phyloP scores from a whole-genome alignment of 495 filamentous ascomycete genomes.

The Hyaloscypha bicolor region DNA sequence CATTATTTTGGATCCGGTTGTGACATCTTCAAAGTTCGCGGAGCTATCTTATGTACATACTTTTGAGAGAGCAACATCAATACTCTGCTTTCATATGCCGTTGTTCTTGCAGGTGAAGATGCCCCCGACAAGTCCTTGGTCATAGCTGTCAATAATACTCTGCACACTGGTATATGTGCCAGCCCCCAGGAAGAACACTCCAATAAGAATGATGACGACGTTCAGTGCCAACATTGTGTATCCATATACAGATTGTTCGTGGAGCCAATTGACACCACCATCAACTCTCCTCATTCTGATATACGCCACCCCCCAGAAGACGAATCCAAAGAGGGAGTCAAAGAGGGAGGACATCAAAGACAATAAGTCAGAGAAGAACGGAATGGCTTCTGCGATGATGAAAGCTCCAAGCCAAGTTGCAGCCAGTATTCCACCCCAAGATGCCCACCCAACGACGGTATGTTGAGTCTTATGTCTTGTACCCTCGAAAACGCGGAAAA shows the following conservation, averaged over 20 bases:
- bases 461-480: slow-evolving; percentile 75
- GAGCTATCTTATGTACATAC: neutral
- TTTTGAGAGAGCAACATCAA: neutral
- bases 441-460: slow-evolving; percentile 78
- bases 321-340: slow-evolving; percentile 92
- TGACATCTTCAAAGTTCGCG: neutral
- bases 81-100: slow-evolving; percentile 38
- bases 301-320: slow-evolving; percentile 91
- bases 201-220: slow-evolving; percentile 67
- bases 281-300: slow-evolving; percentile 77
- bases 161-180: slow-evolving; percentile 81
- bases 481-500: slow-evolving; percentile 80
- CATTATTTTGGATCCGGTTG: neutral
- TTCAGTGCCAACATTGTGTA: slow-evolving; percentile 66
- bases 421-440: slow-evolving; percentile 76
- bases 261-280: slow-evolving; percentile 61
- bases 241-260: slow-evolving; percentile 59
- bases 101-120: slow-evolving; percentile 69
- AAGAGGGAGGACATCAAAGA: slow-evolving; percentile 89
- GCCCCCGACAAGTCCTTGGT: slow-evolving; percentile 52
- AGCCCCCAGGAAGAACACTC: slow-evolving; percentile 72
- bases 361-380: slow-evolving; percentile 83
- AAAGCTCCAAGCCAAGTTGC: slow-evolving; percentile 76
- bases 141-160: slow-evolving; percentile 64
- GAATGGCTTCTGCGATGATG: slow-evolving; percentile 73